These are phyloP conservation scores for Sechiopsis laciniata DNA, from an alignment of 306 rosid species.

Conservation along the genomic window DNA sequence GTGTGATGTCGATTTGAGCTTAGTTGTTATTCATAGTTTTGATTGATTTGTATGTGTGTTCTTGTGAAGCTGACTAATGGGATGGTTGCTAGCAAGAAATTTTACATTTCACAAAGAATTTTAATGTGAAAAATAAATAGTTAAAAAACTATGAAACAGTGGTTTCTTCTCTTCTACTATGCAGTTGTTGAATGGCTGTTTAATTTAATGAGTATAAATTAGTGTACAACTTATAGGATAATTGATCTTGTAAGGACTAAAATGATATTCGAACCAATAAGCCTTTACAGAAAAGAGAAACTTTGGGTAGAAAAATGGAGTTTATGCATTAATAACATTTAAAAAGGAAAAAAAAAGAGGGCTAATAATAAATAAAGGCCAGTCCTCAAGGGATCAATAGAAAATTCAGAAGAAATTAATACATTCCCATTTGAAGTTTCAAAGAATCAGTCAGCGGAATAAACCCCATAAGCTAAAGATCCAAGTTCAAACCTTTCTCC, in stretches of 20 bases:
- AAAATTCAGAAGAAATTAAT: neutral
- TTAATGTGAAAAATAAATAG: neutral
- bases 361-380: neutral
- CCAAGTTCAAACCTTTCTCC: slow-evolving; percentile 31
- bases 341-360: neutral
- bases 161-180: no score
- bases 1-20: neutral
- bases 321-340: neutral
- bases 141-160: no score
- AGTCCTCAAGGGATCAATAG: neutral
- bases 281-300: no score
- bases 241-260: no score
- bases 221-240: no score
- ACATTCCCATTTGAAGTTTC: neutral
- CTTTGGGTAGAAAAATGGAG: no score
- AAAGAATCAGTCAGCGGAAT: slow-evolving; percentile 22
- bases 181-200: no score
- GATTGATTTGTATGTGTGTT: neutral
- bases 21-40: neutral
- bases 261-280: no score
- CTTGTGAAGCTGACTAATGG: neutral
- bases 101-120: neutral
- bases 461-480: slow-evolving; percentile 32
- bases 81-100: slow-evolving; percentile 13
- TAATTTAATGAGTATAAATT: no score